Evolutionary conservation across 2,329 filamentous ascomycete genomes (phyloP), one percentile per base, ranked within the genome.

Genomic region (Claviceps fusiformis): DNA sequence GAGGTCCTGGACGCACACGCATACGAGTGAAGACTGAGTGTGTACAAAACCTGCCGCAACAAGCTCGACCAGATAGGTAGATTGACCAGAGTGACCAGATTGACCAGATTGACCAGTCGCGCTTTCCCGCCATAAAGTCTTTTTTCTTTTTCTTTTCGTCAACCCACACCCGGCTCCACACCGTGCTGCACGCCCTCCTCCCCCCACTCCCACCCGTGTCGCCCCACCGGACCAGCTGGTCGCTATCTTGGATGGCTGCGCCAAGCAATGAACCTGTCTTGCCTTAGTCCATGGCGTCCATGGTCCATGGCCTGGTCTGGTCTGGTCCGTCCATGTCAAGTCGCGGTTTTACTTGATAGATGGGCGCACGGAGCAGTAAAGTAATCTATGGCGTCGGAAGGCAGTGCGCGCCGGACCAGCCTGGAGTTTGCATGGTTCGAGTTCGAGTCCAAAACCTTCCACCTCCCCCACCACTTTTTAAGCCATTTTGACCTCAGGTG

Each of bases 361-460:
- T 27, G 33, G 52, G n/a, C 45, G 46, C 46, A 54, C 24, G 46
- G 37, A 33, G 53, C 46, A 55, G 19, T 17, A 27, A 29, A n/a
- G n/a, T n/a, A n/a, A n/a, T 45, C 19, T 13, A 45, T 45, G 24
- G 44, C 27, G 44, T 29, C 52, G n/a, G 52, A 37, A n/a, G 27
- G n/a, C 49, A 31, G 41, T 27, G 47, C 27, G 39, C 50, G n/a
- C n/a, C 54, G 29, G 44, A 17, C 54, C 44, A 39, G 33, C 44
- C 29, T 45, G 8, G 46, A 10, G 44, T 39, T 29, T 9, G 37
- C 11, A 7, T 17, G 37, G 47, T 55, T 47, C 10, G 52, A 57
- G 50, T 54, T 48, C 10, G 9, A 11, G n/a, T n/a, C 31, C 39
- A 57, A 57, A 57, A 57, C 56, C 48, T 54, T 44, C 54, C 52